These are phyloP conservation scores for Aureobasidium sp. DNA, from an alignment of 2,329 filamentous ascomycete species.

Conservation along the genomic window DNA sequence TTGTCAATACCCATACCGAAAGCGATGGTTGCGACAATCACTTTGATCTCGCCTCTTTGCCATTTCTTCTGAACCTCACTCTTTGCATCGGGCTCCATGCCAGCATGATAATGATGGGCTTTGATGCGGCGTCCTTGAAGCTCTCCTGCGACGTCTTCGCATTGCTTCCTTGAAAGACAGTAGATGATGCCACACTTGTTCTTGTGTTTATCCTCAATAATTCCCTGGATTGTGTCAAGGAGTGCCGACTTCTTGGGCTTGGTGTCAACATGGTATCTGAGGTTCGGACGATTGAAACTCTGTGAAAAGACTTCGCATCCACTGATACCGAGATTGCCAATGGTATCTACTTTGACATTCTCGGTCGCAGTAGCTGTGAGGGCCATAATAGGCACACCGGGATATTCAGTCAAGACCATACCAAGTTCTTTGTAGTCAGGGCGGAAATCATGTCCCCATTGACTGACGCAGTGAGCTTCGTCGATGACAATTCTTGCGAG, in stretches of 20 bases:
- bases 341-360: slow-evolving; percentile 86
- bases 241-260: slow-evolving; percentile 58
- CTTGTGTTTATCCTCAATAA: slow-evolving; percentile 65
- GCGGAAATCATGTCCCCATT: slow-evolving; percentile 98
- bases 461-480: slow-evolving; percentile 97
- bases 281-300: slow-evolving; percentile 94
- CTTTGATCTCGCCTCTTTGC: slow-evolving; percentile 72
- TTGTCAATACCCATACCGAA: slow-evolving; percentile 99
- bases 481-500: slow-evolving; percentile 93
- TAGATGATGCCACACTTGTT: slow-evolving; percentile 86
- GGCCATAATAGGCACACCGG: slow-evolving; percentile 82
- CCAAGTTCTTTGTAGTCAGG: slow-evolving; percentile 90
- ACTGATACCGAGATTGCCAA: slow-evolving; percentile 79
- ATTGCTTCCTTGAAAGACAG: slow-evolving; percentile 75
- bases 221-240: slow-evolving; percentile 49
- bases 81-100: slow-evolving; percentile 62
- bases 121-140: slow-evolving; percentile 60
- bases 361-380: slow-evolving; percentile 91
- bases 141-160: slow-evolving; percentile 69
- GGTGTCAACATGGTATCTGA: slow-evolving; percentile 74
- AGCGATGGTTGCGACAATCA: slow-evolving; percentile 95
- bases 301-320: slow-evolving; percentile 75
- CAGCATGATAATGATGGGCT: slow-evolving; percentile 81
- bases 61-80: slow-evolving; percentile 67
- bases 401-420: slow-evolving; percentile 63